phyloP scores from a whole-genome alignment of 2,329 filamentous ascomycete genomes.

The Penicillium sp. region DNA sequence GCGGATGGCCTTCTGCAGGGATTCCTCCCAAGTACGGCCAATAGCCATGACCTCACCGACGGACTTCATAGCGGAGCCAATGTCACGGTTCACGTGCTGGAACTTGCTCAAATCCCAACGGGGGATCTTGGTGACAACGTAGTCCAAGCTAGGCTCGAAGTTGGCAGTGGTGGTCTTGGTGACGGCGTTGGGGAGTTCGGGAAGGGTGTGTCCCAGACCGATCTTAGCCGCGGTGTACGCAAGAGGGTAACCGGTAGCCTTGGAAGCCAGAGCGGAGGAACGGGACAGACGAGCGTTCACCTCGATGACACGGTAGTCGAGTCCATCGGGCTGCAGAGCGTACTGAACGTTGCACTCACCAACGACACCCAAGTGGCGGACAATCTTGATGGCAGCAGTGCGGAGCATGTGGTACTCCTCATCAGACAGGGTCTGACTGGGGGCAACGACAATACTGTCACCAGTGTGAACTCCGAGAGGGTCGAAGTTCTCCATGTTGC shows the following conservation, averaged over 20 bases:
- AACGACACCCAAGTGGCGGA: constrained; percentile 93
- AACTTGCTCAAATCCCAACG: constrained; percentile 99
- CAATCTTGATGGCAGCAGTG: constrained; percentile 95
- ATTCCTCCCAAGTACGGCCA: constrained; percentile 96
- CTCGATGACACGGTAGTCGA: constrained; percentile 98
- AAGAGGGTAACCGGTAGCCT: constrained; percentile 95
- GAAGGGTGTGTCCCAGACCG: constrained; percentile 89
- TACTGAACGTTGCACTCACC: constrained; percentile 99
- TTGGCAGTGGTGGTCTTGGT: constrained; percentile 99
- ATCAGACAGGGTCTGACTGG: constrained; percentile 93
- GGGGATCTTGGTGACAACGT: constrained; percentile 98
- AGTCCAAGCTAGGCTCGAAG: constrained; percentile 96
- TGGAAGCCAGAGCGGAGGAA: constrained; percentile 94
- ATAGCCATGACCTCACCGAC: constrained; percentile 99
- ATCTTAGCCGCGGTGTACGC: constrained; percentile 99
- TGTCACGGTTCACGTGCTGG: constrained; percentile 96
- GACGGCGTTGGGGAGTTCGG: constrained; percentile 94
- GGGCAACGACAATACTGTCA: constrained; percentile 97
- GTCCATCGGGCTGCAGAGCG: constrained; percentile 90
- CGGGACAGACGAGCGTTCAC: constrained; percentile 98
- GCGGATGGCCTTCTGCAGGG: constrained; percentile 97
- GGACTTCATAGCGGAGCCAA: constrained; percentile 98
- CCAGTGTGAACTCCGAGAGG: constrained; percentile 96
- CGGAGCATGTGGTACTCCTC: constrained; percentile 99
- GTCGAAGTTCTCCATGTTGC: constrained; percentile 99